Conservation (phyloP, 1,139 yeast genomes). For the Hanseniaspora uvarum region DNA sequence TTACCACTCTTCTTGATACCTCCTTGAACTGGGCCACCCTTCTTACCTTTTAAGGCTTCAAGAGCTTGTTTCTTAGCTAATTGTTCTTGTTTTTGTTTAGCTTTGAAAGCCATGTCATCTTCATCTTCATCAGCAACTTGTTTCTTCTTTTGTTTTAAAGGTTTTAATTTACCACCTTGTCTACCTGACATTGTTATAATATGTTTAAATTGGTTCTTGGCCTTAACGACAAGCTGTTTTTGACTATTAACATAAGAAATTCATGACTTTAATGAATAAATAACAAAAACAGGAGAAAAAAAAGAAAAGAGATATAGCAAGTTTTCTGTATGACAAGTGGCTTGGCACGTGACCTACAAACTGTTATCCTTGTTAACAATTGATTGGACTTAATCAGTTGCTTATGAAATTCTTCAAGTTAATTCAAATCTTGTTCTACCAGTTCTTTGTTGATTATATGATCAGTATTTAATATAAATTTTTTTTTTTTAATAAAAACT, state of each 20-base stretch:
- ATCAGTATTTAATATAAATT: too few relatives aligned
- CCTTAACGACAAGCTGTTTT: too few relatives aligned
- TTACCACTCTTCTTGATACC: conserved; percentile 87
- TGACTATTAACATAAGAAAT: not conserved
- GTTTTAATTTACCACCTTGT: conserved; percentile 55
- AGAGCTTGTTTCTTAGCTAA: conserved; percentile 88
- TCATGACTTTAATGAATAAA: not conserved
- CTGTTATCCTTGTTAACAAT: too few relatives aligned
- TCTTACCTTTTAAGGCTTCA: conserved; percentile 56
- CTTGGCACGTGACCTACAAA: too few relatives aligned
- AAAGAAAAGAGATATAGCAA: too few relatives aligned
- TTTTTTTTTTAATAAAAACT: too few relatives aligned
- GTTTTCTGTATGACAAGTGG: too few relatives aligned
- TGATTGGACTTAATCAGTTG: too few relatives aligned
- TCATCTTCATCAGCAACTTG: conserved; percentile 73
- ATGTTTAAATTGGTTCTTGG: not conserved
- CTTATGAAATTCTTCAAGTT: too few relatives aligned
- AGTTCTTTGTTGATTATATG: too few relatives aligned
- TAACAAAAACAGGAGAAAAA: too few relatives aligned
- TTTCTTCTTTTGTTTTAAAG: conserved; percentile 51
- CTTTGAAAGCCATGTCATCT: conserved; percentile 81
- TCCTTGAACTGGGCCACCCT: conserved; percentile 85
- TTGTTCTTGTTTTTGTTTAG: conserved; percentile 89
- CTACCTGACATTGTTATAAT: conserved; percentile 48
- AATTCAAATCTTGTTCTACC: too few relatives aligned